These are phyloP conservation scores for Iris pallida DNA, from an alignment of 116 monocot genomes.

Conservation along the genomic window DNA sequence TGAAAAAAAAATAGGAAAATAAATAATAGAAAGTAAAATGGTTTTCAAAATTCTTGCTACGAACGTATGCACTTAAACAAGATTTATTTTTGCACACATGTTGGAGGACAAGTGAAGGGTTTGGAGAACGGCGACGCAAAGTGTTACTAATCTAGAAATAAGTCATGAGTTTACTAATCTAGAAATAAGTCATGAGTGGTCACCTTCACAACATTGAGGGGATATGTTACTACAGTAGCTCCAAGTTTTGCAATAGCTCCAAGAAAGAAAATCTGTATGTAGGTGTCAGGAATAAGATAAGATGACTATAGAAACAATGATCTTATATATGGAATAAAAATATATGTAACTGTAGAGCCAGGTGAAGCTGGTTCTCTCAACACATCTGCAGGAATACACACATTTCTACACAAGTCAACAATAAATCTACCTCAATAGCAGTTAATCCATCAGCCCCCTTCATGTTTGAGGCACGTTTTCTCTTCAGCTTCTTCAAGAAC, in stretches of 20 bases:
- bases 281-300: not conserved
- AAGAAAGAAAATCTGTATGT: slow-evolving; percentile 64
- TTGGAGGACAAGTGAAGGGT: not conserved
- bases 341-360: too few species aligned
- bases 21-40: not conserved
- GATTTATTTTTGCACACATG: not conserved
- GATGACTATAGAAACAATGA: too few species aligned
- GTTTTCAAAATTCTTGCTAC: not conserved
- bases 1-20: not conserved
- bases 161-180: not conserved
- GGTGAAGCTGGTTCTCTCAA: too few species aligned
- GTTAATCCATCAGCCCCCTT: slow-evolving; percentile 73
- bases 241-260: slow-evolving; percentile 77
- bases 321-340: too few species aligned
- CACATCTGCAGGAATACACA: too few species aligned
- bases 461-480: slow-evolving; percentile 38
- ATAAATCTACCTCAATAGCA: slow-evolving; percentile 63
- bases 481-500: slow-evolving; percentile 73
- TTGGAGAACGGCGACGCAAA: not conserved
- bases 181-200: not conserved
- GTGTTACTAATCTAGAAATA: not conserved
- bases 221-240: slow-evolving; percentile 79
- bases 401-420: not conserved
- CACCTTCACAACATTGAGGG: slow-evolving; percentile 90
- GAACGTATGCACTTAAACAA: not conserved